A percentile compares a stretch with the other conserved stretches of the same genome.
These are phyloP conservation scores for Amphicarpaea edgeworthii DNA, from an alignment of 306 rosid genomes.

Conservation along the genomic window DNA sequence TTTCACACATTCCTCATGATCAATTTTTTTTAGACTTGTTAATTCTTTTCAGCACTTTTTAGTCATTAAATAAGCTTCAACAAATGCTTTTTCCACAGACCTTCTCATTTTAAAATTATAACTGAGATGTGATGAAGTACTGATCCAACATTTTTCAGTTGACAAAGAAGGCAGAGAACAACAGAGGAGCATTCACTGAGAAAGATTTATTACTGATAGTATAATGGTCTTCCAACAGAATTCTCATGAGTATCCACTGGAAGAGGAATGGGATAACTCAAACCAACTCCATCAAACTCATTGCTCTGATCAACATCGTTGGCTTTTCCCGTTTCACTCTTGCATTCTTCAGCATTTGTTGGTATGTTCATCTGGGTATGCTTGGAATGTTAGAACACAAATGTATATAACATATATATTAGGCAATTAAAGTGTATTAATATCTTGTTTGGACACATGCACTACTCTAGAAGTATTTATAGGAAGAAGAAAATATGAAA, in stretches of 20 bases:
- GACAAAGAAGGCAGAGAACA: slow-evolving; percentile 34
- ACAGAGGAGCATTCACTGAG: slow-evolving; percentile 20
- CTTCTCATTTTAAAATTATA: slow-evolving; percentile 36
- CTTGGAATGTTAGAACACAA: slow-evolving; percentile 51
- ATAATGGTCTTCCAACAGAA: slow-evolving; percentile 58
- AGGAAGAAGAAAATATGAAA: no score
- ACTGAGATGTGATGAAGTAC: not conserved
- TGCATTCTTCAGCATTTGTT: slow-evolving; percentile 43
- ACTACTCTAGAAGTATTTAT: no score
- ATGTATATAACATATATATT: slow-evolving; percentile 7
- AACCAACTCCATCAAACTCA: slow-evolving; percentile 43
- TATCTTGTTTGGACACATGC: no score
- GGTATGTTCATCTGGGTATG: slow-evolving; percentile 49
- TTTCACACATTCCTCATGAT: not conserved
- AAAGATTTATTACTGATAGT: slow-evolving; percentile 65
- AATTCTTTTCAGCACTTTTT: not conserved
- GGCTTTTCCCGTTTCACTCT: slow-evolving; percentile 36
- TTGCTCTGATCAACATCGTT: slow-evolving; percentile 47
- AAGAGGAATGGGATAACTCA: slow-evolving; percentile 69
- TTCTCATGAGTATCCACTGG: slow-evolving; percentile 45
- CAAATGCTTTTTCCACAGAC: slow-evolving; percentile 25
- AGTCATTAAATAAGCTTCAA: not conserved
- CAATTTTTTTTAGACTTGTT: not conserved
- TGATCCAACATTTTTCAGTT: slow-evolving; percentile 26
- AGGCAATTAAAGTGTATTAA: slow-evolving; percentile 1